phyloP scores from a whole-genome alignment of 2,329 filamentous ascomycete species.

The Colletotrichum shisoi region DNA sequence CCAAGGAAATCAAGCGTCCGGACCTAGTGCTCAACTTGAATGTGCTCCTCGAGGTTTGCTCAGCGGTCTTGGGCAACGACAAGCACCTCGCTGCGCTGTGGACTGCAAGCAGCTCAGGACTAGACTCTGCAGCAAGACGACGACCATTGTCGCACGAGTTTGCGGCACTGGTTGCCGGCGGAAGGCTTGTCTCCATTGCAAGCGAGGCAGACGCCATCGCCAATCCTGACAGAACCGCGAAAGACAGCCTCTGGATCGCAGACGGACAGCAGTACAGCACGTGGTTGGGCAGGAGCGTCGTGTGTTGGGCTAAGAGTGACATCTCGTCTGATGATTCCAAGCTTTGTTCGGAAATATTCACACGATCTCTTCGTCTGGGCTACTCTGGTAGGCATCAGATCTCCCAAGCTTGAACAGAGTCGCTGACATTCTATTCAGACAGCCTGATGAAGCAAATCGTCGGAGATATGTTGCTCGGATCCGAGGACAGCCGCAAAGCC shows the following conservation, averaged over 20 bases:
- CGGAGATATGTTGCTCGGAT: constrained; percentile 50
- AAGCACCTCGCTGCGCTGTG: constrained; percentile 51
- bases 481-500: constrained; percentile 35
- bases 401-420: not conserved
- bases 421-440: constrained; percentile 47
- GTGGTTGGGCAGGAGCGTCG: constrained; percentile 76
- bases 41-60: constrained; percentile 56
- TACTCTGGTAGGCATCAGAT: constrained; percentile 66
- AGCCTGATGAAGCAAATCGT: constrained; percentile 51
- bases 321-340: constrained; percentile 50
- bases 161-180: constrained; percentile 57
- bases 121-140: constrained; percentile 40
- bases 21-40: constrained; percentile 55
- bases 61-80: constrained; percentile 52
- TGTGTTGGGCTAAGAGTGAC: constrained; percentile 50
- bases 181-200: constrained; percentile 58
- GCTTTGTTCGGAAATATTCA: constrained; percentile 58
- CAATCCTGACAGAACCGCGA: constrained; percentile 46
- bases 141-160: constrained; percentile 55
- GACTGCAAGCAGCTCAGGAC: constrained; percentile 43
- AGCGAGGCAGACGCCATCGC: constrained; percentile 65
- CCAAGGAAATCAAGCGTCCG: constrained; percentile 51
- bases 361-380: constrained; percentile 73
- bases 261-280: constrained; percentile 69
- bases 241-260: constrained; percentile 64